Percentiles rank a stretch among this genome's conserved stretches.
These are phyloP conservation scores for Trypanosoma brucei DNA, from an alignment of 208 protist genomes.

Conservation along the genomic window DNA sequence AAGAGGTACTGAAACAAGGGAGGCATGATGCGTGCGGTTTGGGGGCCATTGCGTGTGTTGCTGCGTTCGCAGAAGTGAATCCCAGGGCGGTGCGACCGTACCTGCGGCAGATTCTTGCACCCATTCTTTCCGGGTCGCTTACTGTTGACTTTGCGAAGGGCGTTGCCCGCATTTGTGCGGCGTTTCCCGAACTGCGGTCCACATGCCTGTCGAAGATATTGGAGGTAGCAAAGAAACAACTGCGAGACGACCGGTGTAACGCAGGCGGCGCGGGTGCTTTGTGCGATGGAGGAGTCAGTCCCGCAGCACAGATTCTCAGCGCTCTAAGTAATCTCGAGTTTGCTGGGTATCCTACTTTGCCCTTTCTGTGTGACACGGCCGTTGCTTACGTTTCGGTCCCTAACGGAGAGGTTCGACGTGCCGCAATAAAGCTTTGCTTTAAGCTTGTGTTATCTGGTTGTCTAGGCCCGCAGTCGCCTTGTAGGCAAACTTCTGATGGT, in stretches of 20 bases:
- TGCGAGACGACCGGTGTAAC: conserved; percentile 26
- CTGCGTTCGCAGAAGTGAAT: conserved; percentile 59
- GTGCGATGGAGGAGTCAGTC: conserved; percentile 25
- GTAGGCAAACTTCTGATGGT: conserved; percentile 54
- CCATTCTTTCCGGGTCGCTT: conserved; percentile 66
- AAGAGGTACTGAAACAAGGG: conserved; percentile 46
- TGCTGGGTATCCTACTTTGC: conserved; percentile 81
- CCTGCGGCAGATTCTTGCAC: conserved; percentile 65
- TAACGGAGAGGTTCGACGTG: conserved; percentile 81
- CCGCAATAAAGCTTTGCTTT: conserved; percentile 86
- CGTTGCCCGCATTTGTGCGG: conserved; percentile 78
- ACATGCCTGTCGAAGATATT: conserved; percentile 86
- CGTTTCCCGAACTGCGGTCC: conserved; percentile 86
- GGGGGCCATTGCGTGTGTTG: conserved; percentile 83
- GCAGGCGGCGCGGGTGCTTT: conserved; percentile 4
- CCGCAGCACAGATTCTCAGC: conserved; percentile 57
- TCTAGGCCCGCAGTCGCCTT: conserved; percentile 49
- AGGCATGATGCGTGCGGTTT: conserved; percentile 56
- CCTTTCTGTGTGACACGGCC: conserved; percentile 80
- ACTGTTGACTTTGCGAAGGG: conserved; percentile 73
- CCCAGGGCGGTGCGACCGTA: conserved; percentile 76
- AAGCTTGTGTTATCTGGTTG: conserved; percentile 84
- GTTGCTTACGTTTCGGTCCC: conserved; percentile 73
- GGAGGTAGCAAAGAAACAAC: conserved; percentile 67
- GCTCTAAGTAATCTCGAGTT: conserved; percentile 77